These are phyloP conservation scores for Phytophthora nicotianae DNA, from an alignment of 352 stramenopile species.

Conservation along the genomic window DNA sequence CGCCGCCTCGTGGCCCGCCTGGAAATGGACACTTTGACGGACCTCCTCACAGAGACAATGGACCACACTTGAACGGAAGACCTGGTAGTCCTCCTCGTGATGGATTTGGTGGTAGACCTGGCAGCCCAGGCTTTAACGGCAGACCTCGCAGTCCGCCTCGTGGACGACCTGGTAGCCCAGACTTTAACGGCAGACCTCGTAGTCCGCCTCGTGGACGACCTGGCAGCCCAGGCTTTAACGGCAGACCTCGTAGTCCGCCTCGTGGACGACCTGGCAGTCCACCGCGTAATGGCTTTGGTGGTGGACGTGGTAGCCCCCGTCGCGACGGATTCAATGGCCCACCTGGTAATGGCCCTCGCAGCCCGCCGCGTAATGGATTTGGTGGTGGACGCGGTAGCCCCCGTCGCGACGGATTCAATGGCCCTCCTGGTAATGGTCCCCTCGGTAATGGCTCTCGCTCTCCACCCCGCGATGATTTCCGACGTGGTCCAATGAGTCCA, in stretches of 20 bases:
- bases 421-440: conserved; percentile 18
- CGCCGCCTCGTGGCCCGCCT: conserved; percentile 22
- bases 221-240: conserved; percentile 20
- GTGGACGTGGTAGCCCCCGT: conserved; percentile 13
- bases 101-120: conserved; percentile 16
- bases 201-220: conserved; percentile 13
- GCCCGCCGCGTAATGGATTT: conserved; percentile 16
- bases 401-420: conserved; percentile 22
- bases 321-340: conserved; percentile 16
- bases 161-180: conserved; percentile 11
- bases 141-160: conserved; percentile 18
- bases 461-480: conserved; percentile 31
- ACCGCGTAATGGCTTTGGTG: conserved; percentile 14
- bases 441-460: conserved; percentile 20
- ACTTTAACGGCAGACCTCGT: conserved; percentile 9
- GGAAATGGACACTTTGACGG: conserved; percentile 38
- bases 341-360: conserved; percentile 17
- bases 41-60: conserved; percentile 23
- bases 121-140: conserved; percentile 16
- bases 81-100: conserved; percentile 12
- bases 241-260: conserved; percentile 20
- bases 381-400: conserved; percentile 24
- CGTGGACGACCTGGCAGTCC: conserved; percentile 7
- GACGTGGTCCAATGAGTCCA: conserved; percentile 31
- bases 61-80: conserved; percentile 22